Conservation (phyloP, 257 asterid species). For the Solanum gandarillasii region DNA sequence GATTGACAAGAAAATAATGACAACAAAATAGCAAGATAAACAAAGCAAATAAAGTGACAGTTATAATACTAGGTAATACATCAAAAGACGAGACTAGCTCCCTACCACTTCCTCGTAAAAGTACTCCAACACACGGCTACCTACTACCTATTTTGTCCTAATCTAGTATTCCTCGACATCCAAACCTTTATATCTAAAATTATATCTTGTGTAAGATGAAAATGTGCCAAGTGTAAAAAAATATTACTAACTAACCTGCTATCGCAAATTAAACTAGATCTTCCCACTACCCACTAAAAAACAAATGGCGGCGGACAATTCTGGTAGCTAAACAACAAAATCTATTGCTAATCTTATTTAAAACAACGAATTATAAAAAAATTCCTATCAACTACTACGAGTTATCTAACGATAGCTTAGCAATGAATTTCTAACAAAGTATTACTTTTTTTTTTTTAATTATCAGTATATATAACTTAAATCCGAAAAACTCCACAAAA, state of each 20-base stretch:
- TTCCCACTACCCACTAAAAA: neutral
- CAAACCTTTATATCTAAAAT: neutral
- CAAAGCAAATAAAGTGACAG: neutral
- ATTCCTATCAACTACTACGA: neutral
- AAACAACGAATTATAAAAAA: neutral
- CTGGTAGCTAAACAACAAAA: neutral
- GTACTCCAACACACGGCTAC: neutral
- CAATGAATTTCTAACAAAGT: neutral
- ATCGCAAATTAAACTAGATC: neutral
- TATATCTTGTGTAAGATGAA: neutral
- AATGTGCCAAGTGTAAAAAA: neutral
- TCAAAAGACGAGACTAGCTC: neutral
- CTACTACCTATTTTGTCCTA: neutral
- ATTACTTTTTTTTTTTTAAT: neutral
- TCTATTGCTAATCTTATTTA: neutral
- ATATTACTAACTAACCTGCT: neutral
- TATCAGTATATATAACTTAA: neutral
- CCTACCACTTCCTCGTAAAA: neutral
- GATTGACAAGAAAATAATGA: neutral
- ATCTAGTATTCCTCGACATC: neutral
- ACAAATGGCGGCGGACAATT: neutral
- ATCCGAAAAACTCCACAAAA: neutral
- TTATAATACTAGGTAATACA: neutral
- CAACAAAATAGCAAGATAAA: neutral
- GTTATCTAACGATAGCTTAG: neutral